These are phyloP conservation scores for Epichloe typhina DNA, from an alignment of 2,329 filamentous ascomycete genomes.

Conservation along the genomic window DNA sequence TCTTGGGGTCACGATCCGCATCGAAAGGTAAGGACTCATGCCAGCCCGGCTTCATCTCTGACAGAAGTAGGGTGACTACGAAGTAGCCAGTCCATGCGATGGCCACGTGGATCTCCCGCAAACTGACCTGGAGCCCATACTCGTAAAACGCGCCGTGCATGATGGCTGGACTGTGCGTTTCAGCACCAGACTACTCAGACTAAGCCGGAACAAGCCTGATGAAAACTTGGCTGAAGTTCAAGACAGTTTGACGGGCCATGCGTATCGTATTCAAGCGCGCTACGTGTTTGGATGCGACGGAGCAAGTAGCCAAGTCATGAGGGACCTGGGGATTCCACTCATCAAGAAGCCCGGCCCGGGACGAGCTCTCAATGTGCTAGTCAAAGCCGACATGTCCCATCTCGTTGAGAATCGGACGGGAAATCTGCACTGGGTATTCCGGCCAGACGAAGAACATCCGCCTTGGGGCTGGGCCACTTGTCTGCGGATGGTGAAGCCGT, in stretches of 20 bases:
- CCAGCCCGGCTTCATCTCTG: background rate
- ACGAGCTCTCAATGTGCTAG: constrained; percentile 26
- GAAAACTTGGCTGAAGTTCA: constrained; percentile 18
- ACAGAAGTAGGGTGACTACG: constrained; percentile 26
- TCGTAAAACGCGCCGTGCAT: constrained; percentile 22
- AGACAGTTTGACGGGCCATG: constrained; percentile 21
- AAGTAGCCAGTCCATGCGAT: constrained; percentile 26
- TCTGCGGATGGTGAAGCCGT: constrained; percentile 48
- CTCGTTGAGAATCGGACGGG: constrained; percentile 36
- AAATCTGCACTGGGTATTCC: constrained; percentile 48
- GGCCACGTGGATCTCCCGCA: constrained; percentile 29
- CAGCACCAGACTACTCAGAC: constrained; percentile 21
- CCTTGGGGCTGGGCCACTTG: constrained; percentile 36
- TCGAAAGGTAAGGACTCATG: constrained; percentile 19
- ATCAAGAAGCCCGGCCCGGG: constrained; percentile 27
- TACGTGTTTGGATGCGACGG: constrained; percentile 45
- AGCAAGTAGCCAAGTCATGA: constrained; percentile 24
- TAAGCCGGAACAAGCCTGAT: constrained; percentile 12
- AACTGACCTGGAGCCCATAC: constrained; percentile 27
- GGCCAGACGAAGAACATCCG: constrained; percentile 37
- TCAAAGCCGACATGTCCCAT: constrained; percentile 34
- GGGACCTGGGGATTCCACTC: constrained; percentile 25
- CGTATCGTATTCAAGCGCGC: constrained; percentile 32
- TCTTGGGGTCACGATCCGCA: constrained; percentile 37
- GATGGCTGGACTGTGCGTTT: constrained; percentile 25